Conservation (phyloP, 257 asterid genomes). For the Fraxinus quadrangulata region DNA sequence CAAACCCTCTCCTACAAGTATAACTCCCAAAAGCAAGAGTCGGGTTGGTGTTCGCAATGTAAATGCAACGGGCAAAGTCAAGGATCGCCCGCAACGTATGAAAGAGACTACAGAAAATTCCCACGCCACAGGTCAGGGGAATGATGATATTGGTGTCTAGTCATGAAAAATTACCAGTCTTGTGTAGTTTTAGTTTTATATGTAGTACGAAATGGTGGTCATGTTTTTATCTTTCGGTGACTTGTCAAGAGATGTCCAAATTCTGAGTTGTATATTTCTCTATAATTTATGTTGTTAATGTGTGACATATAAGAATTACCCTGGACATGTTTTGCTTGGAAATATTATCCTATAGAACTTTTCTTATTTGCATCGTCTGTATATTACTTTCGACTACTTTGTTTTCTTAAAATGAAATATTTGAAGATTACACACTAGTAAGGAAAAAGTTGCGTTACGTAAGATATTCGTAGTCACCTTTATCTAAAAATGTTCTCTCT, state of each 20-base stretch:
- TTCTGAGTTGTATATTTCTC: constrained; percentile 50
- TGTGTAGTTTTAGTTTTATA: constrained; percentile 32
- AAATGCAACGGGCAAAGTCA: constrained; percentile 24
- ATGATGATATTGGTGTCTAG: constrained; percentile 38
- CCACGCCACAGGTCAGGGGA: constrained; percentile 26
- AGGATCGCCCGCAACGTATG: constrained; percentile 32
- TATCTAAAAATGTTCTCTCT: no score
- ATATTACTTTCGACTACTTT: background rate
- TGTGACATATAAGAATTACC: constrained; percentile 28
- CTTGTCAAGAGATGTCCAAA: constrained; percentile 33
- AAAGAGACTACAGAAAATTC: constrained; percentile 42
- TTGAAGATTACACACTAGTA: no score
- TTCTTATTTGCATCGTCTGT: background rate
- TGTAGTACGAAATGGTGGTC: constrained; percentile 14
- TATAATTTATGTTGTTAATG: constrained; percentile 44
- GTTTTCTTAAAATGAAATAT: no score
- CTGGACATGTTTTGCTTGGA: constrained; percentile 32
- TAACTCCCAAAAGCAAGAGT: constrained; percentile 52
- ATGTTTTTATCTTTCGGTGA: constrained; percentile 24
- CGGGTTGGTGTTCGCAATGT: constrained; percentile 35
- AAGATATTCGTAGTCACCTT: no score
- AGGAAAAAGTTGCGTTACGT: no score
- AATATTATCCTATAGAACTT: constrained; percentile 21
- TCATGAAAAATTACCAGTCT: constrained; percentile 32
- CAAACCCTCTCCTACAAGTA: constrained; percentile 40